Evolutionary conservation across 2,329 filamentous ascomycete species (phyloP), one percentile per base, ranked within the genome.

Genomic region (Pseudogymnoascus sp.): DNA sequence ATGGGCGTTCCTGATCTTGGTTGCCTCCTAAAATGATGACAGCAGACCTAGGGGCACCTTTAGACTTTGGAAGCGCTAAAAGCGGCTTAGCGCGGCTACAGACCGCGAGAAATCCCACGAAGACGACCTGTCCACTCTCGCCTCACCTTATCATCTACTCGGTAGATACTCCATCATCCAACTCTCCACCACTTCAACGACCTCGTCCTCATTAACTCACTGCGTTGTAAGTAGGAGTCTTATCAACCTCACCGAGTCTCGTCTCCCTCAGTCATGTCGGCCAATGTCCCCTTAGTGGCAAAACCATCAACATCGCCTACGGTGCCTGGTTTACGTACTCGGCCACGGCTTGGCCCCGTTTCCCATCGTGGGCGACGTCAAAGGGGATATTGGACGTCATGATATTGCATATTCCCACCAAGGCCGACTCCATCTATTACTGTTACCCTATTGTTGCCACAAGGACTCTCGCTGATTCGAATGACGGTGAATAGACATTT

Each of bases 401-500:
- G 47, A 54, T 20, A 32, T 54, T 54, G 9, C 28, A 16, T 32
- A 32, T 54, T 32, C 4, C 25, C n/a, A 54, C 47, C 47, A 54
- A 11, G 47, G 16, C 28, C 28, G 11, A 32, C 28, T 54, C 28
- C 6, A 43, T 22, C 18, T 18, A 32, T 54, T 28, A 32, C 47
- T 54, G 11, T 32, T 54, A 20, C 28, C 16, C 47, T 54, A 54
- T 20, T 54, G 47, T 54, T 54, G 47, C 47, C 47, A n/a, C 2
- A 32, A 54, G 28, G n/a, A 11, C 47, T 32, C 47, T 32, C 47
- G 47, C 47, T 54, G 47, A 54, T 54, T 54, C 28, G 47, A 54
- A 54, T 16, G 2, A 54, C 47, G 47, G 47, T 54, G 47, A 54
- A 54, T 32, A 58, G 57, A 58, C 18, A 67, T 68, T 62, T 65